Percentiles rank a stretch among this genome's conserved stretches.
Conservation (phyloP, 2,329 filamentous ascomycete species). For the Hymenoscyphus salicellus region DNA sequence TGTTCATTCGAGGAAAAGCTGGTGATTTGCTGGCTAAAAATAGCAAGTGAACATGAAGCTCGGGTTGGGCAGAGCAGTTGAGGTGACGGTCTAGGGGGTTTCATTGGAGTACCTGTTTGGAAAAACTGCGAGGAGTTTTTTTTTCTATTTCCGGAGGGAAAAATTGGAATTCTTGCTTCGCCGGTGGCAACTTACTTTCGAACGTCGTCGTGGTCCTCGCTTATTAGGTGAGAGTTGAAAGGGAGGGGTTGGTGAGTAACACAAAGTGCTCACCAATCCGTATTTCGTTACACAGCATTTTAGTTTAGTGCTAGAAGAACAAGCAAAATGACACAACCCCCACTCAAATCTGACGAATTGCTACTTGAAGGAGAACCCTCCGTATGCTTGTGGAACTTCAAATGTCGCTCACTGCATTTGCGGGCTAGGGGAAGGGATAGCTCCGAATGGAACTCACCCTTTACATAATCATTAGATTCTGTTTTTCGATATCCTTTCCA, state of each 20-base stretch:
- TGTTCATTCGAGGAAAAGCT: neutral
- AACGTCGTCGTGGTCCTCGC: neutral
- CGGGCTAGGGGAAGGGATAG: no score
- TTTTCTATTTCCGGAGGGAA: neutral
- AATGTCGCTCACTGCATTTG: neutral
- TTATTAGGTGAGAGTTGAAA: neutral
- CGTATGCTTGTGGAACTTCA: neutral
- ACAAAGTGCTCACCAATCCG: neutral
- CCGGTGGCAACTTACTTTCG: neutral
- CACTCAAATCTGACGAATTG: neutral
- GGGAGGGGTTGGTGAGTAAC: neutral
- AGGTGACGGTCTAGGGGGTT: neutral
- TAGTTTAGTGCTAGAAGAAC: neutral
- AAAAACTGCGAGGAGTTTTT: neutral
- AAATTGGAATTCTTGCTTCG: neutral
- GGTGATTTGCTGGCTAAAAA: neutral
- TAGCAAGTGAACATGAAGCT: neutral
- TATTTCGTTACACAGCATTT: neutral
- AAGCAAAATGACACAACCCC: neutral
- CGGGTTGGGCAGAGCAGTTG: neutral
- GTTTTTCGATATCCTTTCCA: no score
- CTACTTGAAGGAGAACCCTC: neutral
- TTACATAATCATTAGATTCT: no score
- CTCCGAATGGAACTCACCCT: no score
- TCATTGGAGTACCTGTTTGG: neutral